These are phyloP conservation scores for Eucalyptus virginea DNA, from an alignment of 345 rosid genomes.

Conservation along the genomic window DNA sequence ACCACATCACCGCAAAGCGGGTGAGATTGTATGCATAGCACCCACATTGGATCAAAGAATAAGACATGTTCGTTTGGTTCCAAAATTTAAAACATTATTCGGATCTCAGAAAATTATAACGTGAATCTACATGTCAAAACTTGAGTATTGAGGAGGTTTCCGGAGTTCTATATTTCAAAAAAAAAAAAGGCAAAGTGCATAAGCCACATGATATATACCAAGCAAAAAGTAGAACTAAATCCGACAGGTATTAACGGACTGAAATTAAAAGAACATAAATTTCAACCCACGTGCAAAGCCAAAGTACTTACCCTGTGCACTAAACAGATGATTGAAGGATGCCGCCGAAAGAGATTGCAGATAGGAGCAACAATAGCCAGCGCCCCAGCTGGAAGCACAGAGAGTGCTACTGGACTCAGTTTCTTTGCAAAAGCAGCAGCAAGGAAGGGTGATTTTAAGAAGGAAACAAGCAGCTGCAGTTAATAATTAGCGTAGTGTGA, in stretches of 20 bases:
- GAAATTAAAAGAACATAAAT: neutral
- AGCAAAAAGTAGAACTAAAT: neutral
- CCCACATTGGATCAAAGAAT: no score
- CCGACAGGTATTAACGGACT: no score
- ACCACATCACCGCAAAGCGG: no score
- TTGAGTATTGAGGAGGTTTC: no score
- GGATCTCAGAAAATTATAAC: no score
- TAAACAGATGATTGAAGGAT: slow-evolving; percentile 85
- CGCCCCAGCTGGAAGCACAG: slow-evolving; percentile 72
- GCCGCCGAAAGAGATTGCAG: slow-evolving; percentile 68
- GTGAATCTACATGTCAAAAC: no score
- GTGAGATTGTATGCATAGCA: no score
- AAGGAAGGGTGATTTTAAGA: slow-evolving; percentile 79
- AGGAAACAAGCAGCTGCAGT: slow-evolving; percentile 85
- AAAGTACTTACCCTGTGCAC: slow-evolving; percentile 46
- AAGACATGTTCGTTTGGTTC: no score
- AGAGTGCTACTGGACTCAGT: slow-evolving; percentile 65
- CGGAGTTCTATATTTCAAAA: no score
- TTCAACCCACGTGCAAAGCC: neutral
- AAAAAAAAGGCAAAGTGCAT: no score
- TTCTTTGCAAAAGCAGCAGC: slow-evolving; percentile 90
- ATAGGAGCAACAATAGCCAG: slow-evolving; percentile 65
- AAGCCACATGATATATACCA: neutral
- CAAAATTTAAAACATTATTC: no score
- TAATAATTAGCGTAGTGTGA: no score